Base-by-base conservation (phyloP, 768 basidiomycete genomes). In the Wakefieldia striispora region DNA sequence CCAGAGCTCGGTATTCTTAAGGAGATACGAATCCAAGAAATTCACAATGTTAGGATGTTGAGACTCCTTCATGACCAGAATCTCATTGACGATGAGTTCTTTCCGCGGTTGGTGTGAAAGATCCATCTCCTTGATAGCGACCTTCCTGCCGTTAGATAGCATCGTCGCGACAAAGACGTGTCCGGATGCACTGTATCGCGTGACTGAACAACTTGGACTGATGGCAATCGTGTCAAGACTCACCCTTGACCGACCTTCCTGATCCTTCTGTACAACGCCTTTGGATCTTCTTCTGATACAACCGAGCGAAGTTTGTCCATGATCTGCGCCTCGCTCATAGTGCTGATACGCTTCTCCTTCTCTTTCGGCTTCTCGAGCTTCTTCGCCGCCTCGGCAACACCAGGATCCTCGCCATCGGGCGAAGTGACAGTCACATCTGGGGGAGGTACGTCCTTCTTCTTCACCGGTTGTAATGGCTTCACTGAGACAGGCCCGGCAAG, bases 121-220 rank as follows among this genome's bases (percentile, higher is more conserved):
- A 70, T 97, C 94, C 94, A 97, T 97, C 76, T 97, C 93, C 74
- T 97, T 97, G 75, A 97, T 95, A 3, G 94, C 94, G 11, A 97
- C 91, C 69, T 94, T 95, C 71, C 82, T 86, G 44, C 88, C 86
- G 3, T 80, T 89, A 6, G 83, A 74, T 20, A 92, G 76, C 7
- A 85, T 88, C 75, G 97, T 97, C 10, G 97, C 95, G 20, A 98
- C 95, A 64, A 95, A 99, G 12, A 99, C 95, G 64, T 95, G 92
- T 14, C 97, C 95, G 16, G 95, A 97, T 4, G 95, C 95, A 59
- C 95, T 97, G 59, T 4, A 51, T 50, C 55, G 51, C 49, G 45
- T 52, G 43, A 45, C 43, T 47, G 44, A 53, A 39, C 36, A 26
- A n/a, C 29, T 8, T 4, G 23, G 3, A 41, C 7, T 4, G 1